A percentile compares a stretch with the other conserved stretches of the same genome.
Conservation (phyloP, 1,284 basidiomycete species). For the Phylloboletellus chloephorus region DNA sequence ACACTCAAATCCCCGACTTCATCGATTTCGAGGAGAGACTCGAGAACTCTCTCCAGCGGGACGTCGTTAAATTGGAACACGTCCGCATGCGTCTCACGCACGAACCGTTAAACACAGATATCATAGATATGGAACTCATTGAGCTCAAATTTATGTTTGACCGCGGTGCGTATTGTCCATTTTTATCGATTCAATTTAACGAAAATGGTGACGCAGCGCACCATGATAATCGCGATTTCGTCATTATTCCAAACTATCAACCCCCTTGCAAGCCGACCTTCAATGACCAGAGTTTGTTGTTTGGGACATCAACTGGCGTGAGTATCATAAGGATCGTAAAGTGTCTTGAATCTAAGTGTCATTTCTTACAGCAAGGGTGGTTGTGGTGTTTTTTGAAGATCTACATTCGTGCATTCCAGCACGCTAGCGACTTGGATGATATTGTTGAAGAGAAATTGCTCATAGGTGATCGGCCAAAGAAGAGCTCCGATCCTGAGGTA, state of each 20-base stretch:
- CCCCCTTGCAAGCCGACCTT: conserved; percentile 47
- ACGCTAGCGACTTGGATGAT: conserved; percentile 72
- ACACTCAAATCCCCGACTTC: conserved; percentile 82
- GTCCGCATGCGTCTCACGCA: conserved; percentile 76
- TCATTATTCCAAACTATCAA: conserved; percentile 74
- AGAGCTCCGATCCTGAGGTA: conserved; percentile 45
- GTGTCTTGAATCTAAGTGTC: conserved; percentile 2
- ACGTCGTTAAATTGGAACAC: conserved; percentile 74
- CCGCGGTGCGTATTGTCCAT: conserved; percentile 47
- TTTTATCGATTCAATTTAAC: conserved; percentile 11
- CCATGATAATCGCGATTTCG: conserved; percentile 78
- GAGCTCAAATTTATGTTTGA: conserved; percentile 81
- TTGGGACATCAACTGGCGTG: conserved; percentile 60
- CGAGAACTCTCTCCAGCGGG: conserved; percentile 75
- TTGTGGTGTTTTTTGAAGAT: conserved; percentile 62
- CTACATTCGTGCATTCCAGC: conserved; percentile 70
- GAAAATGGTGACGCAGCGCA: conserved; percentile 42
- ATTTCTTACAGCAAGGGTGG: conserved; percentile 54
- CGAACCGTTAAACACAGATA: conserved; percentile 59
- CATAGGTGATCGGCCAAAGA: conserved; percentile 72
- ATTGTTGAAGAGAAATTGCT: conserved; percentile 71
- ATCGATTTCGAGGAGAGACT: conserved; percentile 70
- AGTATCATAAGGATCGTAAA: conserved; percentile 17
- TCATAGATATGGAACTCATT: conserved; percentile 74
- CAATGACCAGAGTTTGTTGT: conserved; percentile 61